Base-by-base conservation (phyloP, 768 basidiomycete genomes). In the Lactifluus pinguis region DNA sequence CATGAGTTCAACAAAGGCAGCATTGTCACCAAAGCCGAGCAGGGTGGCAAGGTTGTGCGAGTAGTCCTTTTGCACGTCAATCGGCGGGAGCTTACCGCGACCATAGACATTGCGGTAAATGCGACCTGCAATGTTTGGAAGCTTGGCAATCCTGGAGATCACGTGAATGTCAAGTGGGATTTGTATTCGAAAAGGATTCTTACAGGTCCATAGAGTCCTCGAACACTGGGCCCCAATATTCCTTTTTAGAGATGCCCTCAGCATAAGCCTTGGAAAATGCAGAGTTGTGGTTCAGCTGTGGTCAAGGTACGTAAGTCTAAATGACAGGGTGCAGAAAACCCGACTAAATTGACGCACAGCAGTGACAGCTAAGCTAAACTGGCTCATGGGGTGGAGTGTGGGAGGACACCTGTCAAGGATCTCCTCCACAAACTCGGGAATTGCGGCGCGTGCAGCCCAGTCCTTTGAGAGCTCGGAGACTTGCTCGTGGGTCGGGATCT, bases 301-400 rank as follows among this genome's bases (percentile, higher is more conserved):
- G 39, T 13, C 30, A 29, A 58, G 42, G 67, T 21, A 42, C 39
- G 5, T 55, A 53, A 64, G 64, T 44, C 52, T 64, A 62, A 49
- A 53, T 32, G 36, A 32, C 11, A 30, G 41, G 17, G 3, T 39
- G n/a, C n/a, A 13, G 7, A 14, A 57, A 39, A 45, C 41, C n/a
- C 29, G 19, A 34, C 49, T 41, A 60, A 17, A 39, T 51, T 36
- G 14, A 75, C 82, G 48, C 71, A 89, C 88, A 34, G 95, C 94
- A 66, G 95, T 98, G 67, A 95, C 92, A 61, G 95, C 95, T 71
- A 97, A 78, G 72, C 88, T 89, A 77, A 98, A 97, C 76, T 98
- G 95, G 74, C 89, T 93, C 95, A 98, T 98, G 65, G 95, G 95
- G 74, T 98, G 95, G 49, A 98, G 83, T 15, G 93, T 95, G 53